Base-by-base conservation (phyloP, 805 yeast species). In the Kluyveromyces lactis region DNA sequence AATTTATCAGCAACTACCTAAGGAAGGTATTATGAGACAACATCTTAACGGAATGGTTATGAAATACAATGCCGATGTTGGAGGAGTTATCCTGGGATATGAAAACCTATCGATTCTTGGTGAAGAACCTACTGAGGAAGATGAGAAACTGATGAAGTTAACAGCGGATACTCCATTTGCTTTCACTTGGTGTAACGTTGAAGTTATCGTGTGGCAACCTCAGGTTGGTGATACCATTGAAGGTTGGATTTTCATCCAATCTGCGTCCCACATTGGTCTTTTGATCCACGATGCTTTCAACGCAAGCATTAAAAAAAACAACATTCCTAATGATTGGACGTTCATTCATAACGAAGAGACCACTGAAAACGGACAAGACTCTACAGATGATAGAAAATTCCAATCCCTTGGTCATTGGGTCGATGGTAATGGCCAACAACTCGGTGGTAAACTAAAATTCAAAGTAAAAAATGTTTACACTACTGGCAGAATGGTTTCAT, bases 231-330 rank as follows among this genome's bases (percentile, higher is more conserved):
- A 92, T 55, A 64, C 71, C 1, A 64, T 92, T 15, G 94, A 89
- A 60, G 98, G 98, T 10, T 73, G 79, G 68, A 73, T 82, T 40
- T 86, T 86, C 66, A 79, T 90, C 75, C 97, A 90, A 66, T 81
- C 95, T 2, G 95, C 95, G 13, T 81, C 95, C 6, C 98, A 92
- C 58, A 82, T 92, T 52, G 97, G 97, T 44, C 68, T 92, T 44
- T 71, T 92, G 48, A 71, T 92, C 36, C 89, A 86, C 58, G 97
- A 92, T 63, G 86, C 95, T 1, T 92, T 92, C 68, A 92, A 92
- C 63, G 97, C 97, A 17, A 79, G 90, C 33, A 86, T 92, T 46
- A 86, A 84, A 62, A 79, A 84, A 57, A 79, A 73, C 56, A 79
- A 77, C 51, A 87, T 92, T 44, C 98, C 98, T n/a, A 64, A 67